Conservation (phyloP, 805 yeast species). For the Zygosaccharomyces kombuchaensis region DNA sequence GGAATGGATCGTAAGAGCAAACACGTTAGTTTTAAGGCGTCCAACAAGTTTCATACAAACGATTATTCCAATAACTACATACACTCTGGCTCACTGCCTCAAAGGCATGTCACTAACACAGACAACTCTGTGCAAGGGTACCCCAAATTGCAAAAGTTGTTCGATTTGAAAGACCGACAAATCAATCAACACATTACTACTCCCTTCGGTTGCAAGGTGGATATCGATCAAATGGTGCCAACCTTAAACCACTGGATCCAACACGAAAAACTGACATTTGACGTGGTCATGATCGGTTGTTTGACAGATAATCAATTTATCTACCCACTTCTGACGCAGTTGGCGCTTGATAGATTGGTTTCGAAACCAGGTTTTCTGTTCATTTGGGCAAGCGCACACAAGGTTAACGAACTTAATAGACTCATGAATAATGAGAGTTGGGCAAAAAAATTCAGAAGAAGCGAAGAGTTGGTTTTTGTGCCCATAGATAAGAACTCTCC, state of each 20-base stretch:
- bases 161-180: constrained; percentile 60
- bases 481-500: constrained; percentile 64
- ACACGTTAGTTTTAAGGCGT: constrained; percentile 26
- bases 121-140: constrained; percentile 73
- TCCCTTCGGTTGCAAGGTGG: constrained; percentile 63
- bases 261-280: constrained; percentile 60
- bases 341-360: constrained; percentile 70
- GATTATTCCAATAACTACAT: constrained; percentile 71
- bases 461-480: constrained; percentile 83
- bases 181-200: constrained; percentile 47
- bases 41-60: constrained; percentile 44
- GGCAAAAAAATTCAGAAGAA: constrained; percentile 74
- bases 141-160: constrained; percentile 71
- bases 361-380: constrained; percentile 83
- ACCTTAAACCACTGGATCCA: constrained; percentile 59
- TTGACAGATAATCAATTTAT: constrained; percentile 69
- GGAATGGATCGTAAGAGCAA: constrained; percentile 10
- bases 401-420: constrained; percentile 58
- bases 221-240: constrained; percentile 49
- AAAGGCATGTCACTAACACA: constrained; percentile 59
- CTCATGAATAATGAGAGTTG: constrained; percentile 49
- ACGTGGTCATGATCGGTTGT: constrained; percentile 90
- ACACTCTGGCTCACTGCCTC: constrained; percentile 60
- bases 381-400: constrained; percentile 80
- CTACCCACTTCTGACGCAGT: constrained; percentile 52